A percentile compares a stretch with the other conserved stretches of the same genome.
Conservation (phyloP, 345 rosid species). For the Geranium rotundifolium region DNA sequence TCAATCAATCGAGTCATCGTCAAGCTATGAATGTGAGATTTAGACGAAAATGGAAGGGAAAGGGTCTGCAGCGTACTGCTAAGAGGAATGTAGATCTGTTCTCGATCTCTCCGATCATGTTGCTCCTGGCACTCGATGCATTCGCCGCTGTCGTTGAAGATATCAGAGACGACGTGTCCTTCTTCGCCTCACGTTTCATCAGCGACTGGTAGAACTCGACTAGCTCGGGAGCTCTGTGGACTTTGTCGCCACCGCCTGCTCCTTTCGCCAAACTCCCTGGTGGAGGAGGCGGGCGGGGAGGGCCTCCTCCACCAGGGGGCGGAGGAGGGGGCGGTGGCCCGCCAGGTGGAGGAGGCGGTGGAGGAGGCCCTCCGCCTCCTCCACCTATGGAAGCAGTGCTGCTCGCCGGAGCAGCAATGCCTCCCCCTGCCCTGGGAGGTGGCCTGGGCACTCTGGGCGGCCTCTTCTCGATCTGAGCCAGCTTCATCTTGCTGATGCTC, state of each 20-base stretch:
- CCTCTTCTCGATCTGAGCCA: constrained; percentile 71
- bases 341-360: constrained; percentile 40
- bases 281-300: constrained; percentile 72
- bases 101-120: constrained; percentile 93
- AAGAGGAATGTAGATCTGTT: constrained; percentile 89
- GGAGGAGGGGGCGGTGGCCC: constrained; percentile 33
- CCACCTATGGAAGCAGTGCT: constrained; percentile 19
- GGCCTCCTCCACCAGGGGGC: constrained; percentile 52
- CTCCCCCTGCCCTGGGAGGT: constrained; percentile 61
- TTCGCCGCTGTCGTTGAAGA: constrained; percentile 43
- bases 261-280: constrained; percentile 80
- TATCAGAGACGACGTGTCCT: constrained; percentile 58
- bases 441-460: constrained; percentile 73
- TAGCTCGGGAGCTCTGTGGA: constrained; percentile 85
- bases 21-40: neutral
- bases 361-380: constrained; percentile 52
- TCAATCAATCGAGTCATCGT: neutral
- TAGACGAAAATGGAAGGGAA: neutral
- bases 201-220: constrained; percentile 88
- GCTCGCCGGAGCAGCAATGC: constrained; percentile 22
- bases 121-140: constrained; percentile 68
- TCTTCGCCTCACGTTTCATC: constrained; percentile 97
- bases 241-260: constrained; percentile 61
- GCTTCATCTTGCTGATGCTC: constrained; percentile 51
- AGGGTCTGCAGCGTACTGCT: constrained; percentile 41